Percentiles rank a stretch among this genome's conserved stretches.
phyloP scores from a whole-genome alignment of 176 grass and related monocot genomes.

The Raddia guianensis region DNA sequence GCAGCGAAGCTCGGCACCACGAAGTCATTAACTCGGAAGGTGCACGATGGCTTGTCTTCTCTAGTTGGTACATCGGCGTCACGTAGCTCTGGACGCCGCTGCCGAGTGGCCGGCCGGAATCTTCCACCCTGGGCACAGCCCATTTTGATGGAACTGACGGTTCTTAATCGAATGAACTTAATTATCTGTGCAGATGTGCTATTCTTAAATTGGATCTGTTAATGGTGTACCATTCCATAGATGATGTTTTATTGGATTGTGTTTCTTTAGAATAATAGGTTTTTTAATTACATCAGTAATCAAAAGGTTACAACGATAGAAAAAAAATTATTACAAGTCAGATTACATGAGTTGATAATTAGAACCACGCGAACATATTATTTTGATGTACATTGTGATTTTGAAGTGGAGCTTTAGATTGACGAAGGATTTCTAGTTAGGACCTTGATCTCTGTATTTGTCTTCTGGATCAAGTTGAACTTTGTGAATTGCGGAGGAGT shows the following conservation, averaged over 20 bases:
- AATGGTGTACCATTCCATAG: conserved; percentile 10
- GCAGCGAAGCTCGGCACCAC: conserved; percentile 28
- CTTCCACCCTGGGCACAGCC: conserved; percentile 57
- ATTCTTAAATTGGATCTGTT: background rate
- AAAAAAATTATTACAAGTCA: too few species aligned
- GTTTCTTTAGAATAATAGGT: background rate
- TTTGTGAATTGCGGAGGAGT: background rate
- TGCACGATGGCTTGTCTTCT: background rate
- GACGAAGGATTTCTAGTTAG: conserved; percentile 11
- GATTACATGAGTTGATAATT: background rate
- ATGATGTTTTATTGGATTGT: background rate
- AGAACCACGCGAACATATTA: background rate
- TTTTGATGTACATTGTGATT: background rate
- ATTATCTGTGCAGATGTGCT: background rate
- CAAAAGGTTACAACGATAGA: too few species aligned
- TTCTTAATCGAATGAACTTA: background rate
- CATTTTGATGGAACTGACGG: background rate
- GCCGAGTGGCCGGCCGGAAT: conserved; percentile 33
- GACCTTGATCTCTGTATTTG: conserved; percentile 3
- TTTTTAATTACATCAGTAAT: too few species aligned
- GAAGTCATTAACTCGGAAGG: conserved; percentile 28
- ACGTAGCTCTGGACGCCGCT: conserved; percentile 17
- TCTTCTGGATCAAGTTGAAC: background rate
- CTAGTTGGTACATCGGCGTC: conserved; percentile 50
- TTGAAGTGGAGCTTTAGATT: background rate